Evolutionary conservation across 129 eudicot genomes (phyloP).

Genomic region (Sambucus nigra): DNA sequence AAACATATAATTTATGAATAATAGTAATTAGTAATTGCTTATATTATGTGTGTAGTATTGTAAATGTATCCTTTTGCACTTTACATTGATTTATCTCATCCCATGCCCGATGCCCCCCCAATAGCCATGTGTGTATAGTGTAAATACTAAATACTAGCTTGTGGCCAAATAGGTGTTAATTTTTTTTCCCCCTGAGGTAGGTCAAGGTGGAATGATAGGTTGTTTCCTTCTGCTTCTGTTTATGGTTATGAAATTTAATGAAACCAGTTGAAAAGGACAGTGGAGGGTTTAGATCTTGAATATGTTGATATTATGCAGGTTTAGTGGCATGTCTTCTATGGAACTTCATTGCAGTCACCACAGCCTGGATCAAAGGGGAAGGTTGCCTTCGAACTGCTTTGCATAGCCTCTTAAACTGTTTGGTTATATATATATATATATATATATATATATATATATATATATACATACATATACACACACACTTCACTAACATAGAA

Average conservation of each 20-base stretch:
- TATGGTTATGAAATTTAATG: background rate
- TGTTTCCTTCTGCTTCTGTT: background rate
- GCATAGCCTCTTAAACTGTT: background rate
- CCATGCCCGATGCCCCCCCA: too few relatives aligned
- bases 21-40: too few relatives aligned
- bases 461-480: too few relatives aligned
- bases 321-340: slow-evolving; percentile 51
- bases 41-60: too few relatives aligned
- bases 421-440: too few relatives aligned
- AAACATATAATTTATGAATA: too few relatives aligned
- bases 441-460: too few relatives aligned
- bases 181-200: background rate
- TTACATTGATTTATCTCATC: too few relatives aligned
- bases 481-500: too few relatives aligned
- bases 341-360: slow-evolving; percentile 71
- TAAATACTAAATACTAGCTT: background rate
- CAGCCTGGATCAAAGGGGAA: slow-evolving; percentile 76
- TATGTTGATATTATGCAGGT: slow-evolving; percentile 39
- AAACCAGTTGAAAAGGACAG: background rate
- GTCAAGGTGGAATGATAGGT: background rate
- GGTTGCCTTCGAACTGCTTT: slow-evolving; percentile 27
- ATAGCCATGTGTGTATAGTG: too few relatives aligned
- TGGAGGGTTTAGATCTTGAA: slow-evolving; percentile 1
- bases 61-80: too few relatives aligned
- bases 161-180: background rate